phyloP scores from a whole-genome alignment of 2,329 filamentous ascomycete genomes.

The Bipolaris victoriae region DNA sequence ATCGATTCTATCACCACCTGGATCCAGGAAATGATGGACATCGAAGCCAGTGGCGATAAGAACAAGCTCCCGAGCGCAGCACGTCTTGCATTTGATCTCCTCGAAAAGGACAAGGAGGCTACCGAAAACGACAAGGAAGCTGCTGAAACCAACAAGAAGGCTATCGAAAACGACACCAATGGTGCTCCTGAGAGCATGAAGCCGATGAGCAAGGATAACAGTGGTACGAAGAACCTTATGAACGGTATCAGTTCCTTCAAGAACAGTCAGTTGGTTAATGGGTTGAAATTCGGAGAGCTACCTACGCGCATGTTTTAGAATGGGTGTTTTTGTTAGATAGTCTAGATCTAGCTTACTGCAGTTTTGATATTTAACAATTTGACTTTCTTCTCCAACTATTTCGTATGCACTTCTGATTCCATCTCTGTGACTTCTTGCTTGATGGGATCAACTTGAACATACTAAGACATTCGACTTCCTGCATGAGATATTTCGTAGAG shows the following conservation, averaged over 20 bases:
- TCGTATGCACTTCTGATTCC: no score
- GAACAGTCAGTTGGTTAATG: not conserved
- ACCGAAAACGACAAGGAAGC: no score
- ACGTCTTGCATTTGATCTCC: not conserved
- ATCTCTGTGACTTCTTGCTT: no score
- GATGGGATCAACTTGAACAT: no score
- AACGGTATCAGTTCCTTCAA: not conserved
- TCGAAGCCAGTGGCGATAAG: constrained; percentile 13
- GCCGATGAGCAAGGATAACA: not conserved
- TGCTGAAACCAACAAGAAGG: no score
- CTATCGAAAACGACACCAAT: not conserved
- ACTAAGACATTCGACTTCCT: no score
- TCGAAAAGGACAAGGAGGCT: not conserved
- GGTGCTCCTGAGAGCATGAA: not conserved
- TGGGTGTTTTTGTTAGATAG: not conserved
- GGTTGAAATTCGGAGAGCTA: not conserved
- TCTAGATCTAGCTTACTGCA: not conserved
- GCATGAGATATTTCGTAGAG: no score
- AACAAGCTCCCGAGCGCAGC: not conserved
- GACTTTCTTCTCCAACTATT: not conserved
- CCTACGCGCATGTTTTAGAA: not conserved
- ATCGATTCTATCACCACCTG: constrained; percentile 29
- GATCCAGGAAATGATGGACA: constrained; percentile 35
- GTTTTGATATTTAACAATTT: not conserved
- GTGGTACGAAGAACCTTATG: not conserved